Evolutionary conservation across 345 rosid species (phyloP), one percentile per base, ranked within the genome.

Genomic region (Hevea brasiliensis): DNA sequence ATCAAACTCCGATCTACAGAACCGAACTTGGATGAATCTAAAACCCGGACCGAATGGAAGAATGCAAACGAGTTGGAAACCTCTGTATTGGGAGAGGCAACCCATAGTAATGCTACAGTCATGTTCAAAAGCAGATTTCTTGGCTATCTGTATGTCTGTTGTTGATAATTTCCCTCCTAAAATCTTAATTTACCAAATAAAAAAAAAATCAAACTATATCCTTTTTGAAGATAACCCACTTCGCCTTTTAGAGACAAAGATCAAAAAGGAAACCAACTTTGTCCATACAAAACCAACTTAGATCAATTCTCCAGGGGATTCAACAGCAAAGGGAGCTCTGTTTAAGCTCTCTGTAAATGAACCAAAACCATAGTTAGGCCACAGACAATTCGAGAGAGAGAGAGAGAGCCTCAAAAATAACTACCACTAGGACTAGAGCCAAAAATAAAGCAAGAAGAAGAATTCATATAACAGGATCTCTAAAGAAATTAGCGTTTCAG

Each of bases 61-160:
- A 83, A 83, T 14, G 83, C 80, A 68, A 78, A 79, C 55, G 72
- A 71, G 69, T 21, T 80, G 53, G 83, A 76, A 35, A 76, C 56
- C 56, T 75, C 81, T 72, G 84, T 41, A 72, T 40, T 80, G 23
- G 87, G 77, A 6, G 76, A 44, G 15, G 74, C 75, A 74, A 84
- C 77, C 81, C 84, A 81, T 11, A 80, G 48, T 8, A 80, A 42
- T 18, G 84, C 75, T 50, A 73, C 81, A 42, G 87, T 59, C 90
- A 85, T 87, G 75, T 62, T 73, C 73, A 68, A 71, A 68, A 44
- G 2, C 57, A 35, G 18, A 53, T 37, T 65, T 40, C 62, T 67
- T 70, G 24, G 24, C 26, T 57, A 8, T 42, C 26, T 17, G 37
- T 32, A 18, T 53, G 32, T 20, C 27, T 32, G 21, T n/a, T 42